Evolutionary conservation across 192 early-diverging fungal genomes (phyloP), one percentile per base, ranked within the genome.

Genomic region (Coemansia sp.): DNA sequence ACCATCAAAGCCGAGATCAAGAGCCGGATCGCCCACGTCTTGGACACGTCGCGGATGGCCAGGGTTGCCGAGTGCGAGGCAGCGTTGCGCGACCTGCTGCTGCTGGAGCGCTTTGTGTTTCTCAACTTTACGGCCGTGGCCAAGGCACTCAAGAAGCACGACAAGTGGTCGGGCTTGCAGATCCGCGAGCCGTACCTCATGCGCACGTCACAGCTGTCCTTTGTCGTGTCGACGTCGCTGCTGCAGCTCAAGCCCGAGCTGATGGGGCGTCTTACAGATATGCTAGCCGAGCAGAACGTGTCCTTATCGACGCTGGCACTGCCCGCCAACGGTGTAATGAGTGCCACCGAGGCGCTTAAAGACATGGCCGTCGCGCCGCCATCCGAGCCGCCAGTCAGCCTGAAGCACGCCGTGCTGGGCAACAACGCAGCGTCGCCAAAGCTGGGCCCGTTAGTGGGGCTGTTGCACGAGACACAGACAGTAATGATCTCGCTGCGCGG

Each of bases 61-160:
- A 67, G 59, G 24, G 66, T 56, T 4, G 63, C 72, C 46, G 73
- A 84, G 34, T 67, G 80, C 21, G 66, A 83, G 61, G 54, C 68
- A 4, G 72, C 90, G 8, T 72, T 93, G 62, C 79, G 88, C 63
- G 83, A 82, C 29, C 83, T 93, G 40, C 78, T 94, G 45, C 86
- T 83, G 64, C 84, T 94, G 19, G 93, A 95, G 81, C 81, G 85
- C 50, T 94, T 90, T 75, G 91, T 92, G 48, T 93, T 94, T 61
- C 81, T 95, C 39, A 95, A 93, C 84, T 93, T 92, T 54, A 94
- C 93, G 0, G 93, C 90, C 31, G 87, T 95, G 37, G 87, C 89
- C 53, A 95, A 95, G 84, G 93, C 93, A 35, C 83, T 95, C 51
- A 95, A 95, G 70, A 95, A 95, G 68, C 87, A 89, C 72, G 93